These are phyloP conservation scores for Boletus semigastroideus DNA, from an alignment of 1,284 basidiomycete genomes.

Conservation along the genomic window DNA sequence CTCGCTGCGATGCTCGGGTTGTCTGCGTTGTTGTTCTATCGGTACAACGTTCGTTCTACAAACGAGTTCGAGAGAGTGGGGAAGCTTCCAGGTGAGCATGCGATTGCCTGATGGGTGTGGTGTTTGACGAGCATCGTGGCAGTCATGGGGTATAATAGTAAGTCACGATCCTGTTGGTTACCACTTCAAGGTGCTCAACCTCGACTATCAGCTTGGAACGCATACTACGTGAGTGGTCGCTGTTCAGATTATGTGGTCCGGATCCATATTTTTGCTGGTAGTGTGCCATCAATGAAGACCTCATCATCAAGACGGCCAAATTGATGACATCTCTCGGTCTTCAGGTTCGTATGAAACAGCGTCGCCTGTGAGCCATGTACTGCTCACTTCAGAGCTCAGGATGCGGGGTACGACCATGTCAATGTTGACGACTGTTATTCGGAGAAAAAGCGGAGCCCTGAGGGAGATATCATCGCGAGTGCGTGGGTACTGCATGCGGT, in stretches of 20 bases:
- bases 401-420: constrained; percentile 52
- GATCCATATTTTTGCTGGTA: constrained; percentile 22
- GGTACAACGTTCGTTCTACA: not conserved
- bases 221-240: constrained; percentile 45
- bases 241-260: not conserved
- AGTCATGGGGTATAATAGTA: constrained; percentile 36
- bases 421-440: constrained; percentile 63
- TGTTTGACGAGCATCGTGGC: constrained; percentile 9
- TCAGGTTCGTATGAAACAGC: constrained; percentile 33
- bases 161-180: constrained; percentile 9
- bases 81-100: constrained; percentile 30
- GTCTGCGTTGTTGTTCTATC: constrained; percentile 12
- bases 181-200: constrained; percentile 6
- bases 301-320: constrained; percentile 48
- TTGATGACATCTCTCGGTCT: constrained; percentile 50
- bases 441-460: constrained; percentile 45
- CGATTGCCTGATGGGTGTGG: not conserved
- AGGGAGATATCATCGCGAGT: constrained; percentile 50
- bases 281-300: constrained; percentile 55
- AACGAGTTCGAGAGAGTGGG: constrained; percentile 18
- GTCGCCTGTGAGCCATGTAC: not conserved
- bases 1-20: constrained; percentile 22
- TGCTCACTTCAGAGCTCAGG: constrained; percentile 32
- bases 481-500: not conserved
- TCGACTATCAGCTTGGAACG: constrained; percentile 51